phyloP scores from a whole-genome alignment of 805 yeast genomes.

The Cyberlindnera maritima region DNA sequence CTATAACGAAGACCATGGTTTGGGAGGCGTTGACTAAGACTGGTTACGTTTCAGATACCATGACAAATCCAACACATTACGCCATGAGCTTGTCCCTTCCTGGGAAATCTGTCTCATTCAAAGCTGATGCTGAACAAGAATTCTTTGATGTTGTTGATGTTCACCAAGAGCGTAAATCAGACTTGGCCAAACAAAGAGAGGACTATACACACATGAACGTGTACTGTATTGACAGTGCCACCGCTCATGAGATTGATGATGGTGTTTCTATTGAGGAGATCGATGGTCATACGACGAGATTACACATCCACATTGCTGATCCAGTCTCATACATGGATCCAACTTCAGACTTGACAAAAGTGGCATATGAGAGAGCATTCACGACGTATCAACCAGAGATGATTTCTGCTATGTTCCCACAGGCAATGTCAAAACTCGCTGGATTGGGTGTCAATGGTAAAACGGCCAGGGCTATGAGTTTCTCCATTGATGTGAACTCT shows the following conservation, averaged over 20 bases:
- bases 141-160: slow-evolving; percentile 36
- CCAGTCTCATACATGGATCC: slow-evolving; percentile 64
- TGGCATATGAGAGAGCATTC: slow-evolving; percentile 58
- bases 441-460: slow-evolving; percentile 46
- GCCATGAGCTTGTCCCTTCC: slow-evolving; percentile 46
- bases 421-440: slow-evolving; percentile 44
- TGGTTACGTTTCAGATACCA: slow-evolving; percentile 19
- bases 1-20: slow-evolving; percentile 52
- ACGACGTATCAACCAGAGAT: slow-evolving; percentile 75
- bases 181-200: slow-evolving; percentile 31
- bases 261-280: slow-evolving; percentile 64
- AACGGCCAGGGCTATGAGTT: slow-evolving; percentile 47
- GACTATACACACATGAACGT: slow-evolving; percentile 48
- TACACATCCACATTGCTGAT: slow-evolving; percentile 82
- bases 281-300: slow-evolving; percentile 32
- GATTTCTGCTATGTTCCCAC: slow-evolving; percentile 70
- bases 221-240: slow-evolving; percentile 78
- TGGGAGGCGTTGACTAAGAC: slow-evolving; percentile 45
- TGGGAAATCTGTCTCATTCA: slow-evolving; percentile 37
- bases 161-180: slow-evolving; percentile 9
- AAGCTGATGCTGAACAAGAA: slow-evolving; percentile 41
- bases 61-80: slow-evolving; percentile 51
- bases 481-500: slow-evolving; percentile 34
- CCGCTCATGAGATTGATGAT: slow-evolving; percentile 91
- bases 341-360: slow-evolving; percentile 37